Base-by-base conservation (phyloP, 352 stramenopile species). In the Phytopythium chamaehyphon region DNA sequence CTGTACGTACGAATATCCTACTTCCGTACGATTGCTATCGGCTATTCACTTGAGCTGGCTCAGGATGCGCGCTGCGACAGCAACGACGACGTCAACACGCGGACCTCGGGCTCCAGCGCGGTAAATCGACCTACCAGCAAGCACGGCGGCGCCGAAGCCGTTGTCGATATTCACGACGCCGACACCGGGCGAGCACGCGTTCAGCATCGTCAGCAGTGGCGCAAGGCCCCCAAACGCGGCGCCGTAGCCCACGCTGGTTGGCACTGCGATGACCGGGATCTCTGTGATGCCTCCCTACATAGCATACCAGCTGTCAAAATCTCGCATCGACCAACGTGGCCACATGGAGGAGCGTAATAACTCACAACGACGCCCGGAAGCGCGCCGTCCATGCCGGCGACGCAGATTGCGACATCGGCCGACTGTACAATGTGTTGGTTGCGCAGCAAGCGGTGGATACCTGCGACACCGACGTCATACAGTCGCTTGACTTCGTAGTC, bases 81-180 rank as follows among this genome's bases (percentile, higher is more conserved):
- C 37, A 38, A 19, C 4, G 21, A 37, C 16, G 19, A 14, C 28
- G 23, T 35, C 37, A 48, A n/a, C 8, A 43, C 3, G 21, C 11
- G 31, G 38, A 23, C 51, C 24, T 18, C 12, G 31, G 24, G 48
- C 16, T 18, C 24, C 8, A 12, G 7, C 15, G 44, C 22, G n/a
- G n/a, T n/a, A n/a, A n/a, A n/a, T n/a, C 23, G 4, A 38, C 59
- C 54, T 61, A 93, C 83, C 77, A 69, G 95, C 96, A 23, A 98
- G 84, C 1, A 97, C 93, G 9, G 96, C 96, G 5, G 92, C 96
- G 6, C 96, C 96, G 72, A 99, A 99, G 33, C 96, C 96, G 62
- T 99, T 99, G 71, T 99, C 96, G 56, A 99, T 98, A 67, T 99
- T 99, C n/a, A 98, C 93, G 36, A 98, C 95, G n/a, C 89, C 91